A percentile compares a stretch with the other conserved stretches of the same genome.
Conservation (phyloP, 2,329 filamentous ascomycete genomes). For the Phaeoacremonium minimum region DNA sequence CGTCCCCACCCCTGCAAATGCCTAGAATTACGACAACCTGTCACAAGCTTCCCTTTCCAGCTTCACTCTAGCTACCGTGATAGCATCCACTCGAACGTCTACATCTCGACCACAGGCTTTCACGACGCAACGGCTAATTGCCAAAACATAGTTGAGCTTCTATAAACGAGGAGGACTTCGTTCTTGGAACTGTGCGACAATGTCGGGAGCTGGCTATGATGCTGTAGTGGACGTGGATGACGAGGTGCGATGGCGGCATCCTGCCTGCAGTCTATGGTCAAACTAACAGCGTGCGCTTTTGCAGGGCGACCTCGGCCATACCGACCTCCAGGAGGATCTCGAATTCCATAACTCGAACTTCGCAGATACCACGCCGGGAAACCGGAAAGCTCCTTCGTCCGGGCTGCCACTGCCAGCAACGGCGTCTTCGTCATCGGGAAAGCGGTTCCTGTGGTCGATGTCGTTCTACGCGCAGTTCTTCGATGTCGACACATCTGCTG, state of each 20-base stretch:
- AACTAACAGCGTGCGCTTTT: too few species aligned
- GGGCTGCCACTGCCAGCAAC: slow-evolving; percentile 55
- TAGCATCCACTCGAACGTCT: too few species aligned
- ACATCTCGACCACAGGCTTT: too few species aligned
- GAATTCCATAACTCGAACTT: slow-evolving; percentile 97
- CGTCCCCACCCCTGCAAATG: too few species aligned
- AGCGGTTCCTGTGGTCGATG: slow-evolving; percentile 88
- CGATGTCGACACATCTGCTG: slow-evolving; percentile 91
- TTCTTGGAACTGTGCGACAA: slow-evolving; percentile 24
- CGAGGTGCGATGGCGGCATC: slow-evolving; percentile 64
- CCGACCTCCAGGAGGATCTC: slow-evolving; percentile 96
- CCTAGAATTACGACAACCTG: slow-evolving; percentile 1
- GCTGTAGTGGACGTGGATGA: slow-evolving; percentile 97
- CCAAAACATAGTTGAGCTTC: too few species aligned
- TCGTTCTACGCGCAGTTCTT: slow-evolving; percentile 98
- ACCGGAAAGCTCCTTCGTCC: slow-evolving; percentile 39
- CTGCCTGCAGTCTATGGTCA: slow-evolving; percentile 3
- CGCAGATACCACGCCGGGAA: slow-evolving; percentile 50
- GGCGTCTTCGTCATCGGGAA: slow-evolving; percentile 47
- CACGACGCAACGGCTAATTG: too few species aligned
- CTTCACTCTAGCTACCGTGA: too few species aligned
- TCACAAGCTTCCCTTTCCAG: background rate
- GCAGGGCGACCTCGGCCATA: slow-evolving; percentile 96
- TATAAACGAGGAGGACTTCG: too few species aligned
- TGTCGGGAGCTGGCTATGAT: slow-evolving; percentile 89